Evolutionary conservation across 1,284 basidiomycete species (phyloP), one percentile per base, ranked within the genome.

Genomic region (Cryptococcus sp.): DNA sequence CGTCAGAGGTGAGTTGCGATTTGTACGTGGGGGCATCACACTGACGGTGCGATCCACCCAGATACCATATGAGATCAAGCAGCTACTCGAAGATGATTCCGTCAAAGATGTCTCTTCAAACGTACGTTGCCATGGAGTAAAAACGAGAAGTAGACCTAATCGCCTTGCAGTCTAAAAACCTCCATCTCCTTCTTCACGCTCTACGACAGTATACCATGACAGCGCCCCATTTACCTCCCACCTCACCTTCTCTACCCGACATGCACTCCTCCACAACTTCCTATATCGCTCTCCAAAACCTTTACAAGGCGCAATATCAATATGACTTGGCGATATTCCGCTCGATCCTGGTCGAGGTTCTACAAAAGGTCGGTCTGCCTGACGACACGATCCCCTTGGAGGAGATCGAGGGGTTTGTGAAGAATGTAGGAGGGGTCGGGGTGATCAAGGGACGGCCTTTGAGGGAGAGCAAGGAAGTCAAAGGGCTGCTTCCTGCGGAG

Each of bases 241-340:
- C 88, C 16, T 82, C 84, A 0, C 81, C 86, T 2, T 84, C 90
- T 0, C 81, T 99, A 1, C 95, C 95, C 0, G 95, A 99, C 79
- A 97, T 99, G 91, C 95, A 96, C 75, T 88, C 94, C 4, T 89
- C 89, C 66, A 96, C 94, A 0, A 76, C 81, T 41, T 85, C 84
- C 57, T 99, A 97, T 74, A 70, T 81, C 53, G 62, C 68, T 5
- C 67, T 80, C 5, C 77, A 80, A 56, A 75, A 72, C 47, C 62
- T 81, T 7, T 79, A 78, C 68, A 75, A 76, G 59, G 57, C 68
- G 47, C 69, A 76, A 54, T 70, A 74, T 45, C 64, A 62, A 42
- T 59, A 61, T 7, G 78, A 80, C 53, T 62, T 78, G n/a, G 54
- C 60, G 1, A 51, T 55, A 35, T 76, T 76, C 75, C 69, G 70